These are phyloP conservation scores for Vigna radiata DNA, from an alignment of 306 rosid genomes.

Conservation along the genomic window DNA sequence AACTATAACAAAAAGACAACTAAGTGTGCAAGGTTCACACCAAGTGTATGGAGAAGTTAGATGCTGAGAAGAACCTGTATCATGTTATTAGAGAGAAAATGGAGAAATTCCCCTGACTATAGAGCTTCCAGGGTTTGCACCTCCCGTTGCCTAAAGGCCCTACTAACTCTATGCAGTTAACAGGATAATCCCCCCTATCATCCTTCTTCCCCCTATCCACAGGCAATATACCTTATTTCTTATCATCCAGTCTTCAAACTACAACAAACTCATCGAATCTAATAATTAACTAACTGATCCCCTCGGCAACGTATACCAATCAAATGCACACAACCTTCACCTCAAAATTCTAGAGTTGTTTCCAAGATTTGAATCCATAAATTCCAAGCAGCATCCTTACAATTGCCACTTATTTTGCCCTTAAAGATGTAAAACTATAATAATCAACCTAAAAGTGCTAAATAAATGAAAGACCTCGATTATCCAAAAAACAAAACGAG, in stretches of 20 bases:
- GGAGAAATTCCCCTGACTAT: not conserved
- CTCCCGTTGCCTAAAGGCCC: not conserved
- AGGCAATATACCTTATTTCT: not conserved
- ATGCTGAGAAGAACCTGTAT: not conserved
- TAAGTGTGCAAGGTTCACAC: not conserved
- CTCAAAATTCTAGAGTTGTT: not conserved
- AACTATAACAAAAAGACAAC: not conserved
- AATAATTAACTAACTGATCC: not conserved
- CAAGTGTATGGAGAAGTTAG: not conserved
- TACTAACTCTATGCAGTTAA: not conserved
- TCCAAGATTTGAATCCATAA: not conserved
- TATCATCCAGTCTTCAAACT: not conserved
- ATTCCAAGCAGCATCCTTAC: not conserved
- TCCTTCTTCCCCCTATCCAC: not conserved
- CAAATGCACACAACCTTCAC: not conserved
- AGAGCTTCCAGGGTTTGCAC: not conserved
- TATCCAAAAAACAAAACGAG: not conserved
- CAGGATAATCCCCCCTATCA: not conserved
- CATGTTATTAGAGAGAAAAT: not conserved
- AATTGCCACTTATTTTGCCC: not conserved
- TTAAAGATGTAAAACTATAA: not conserved
- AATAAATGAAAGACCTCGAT: not conserved
- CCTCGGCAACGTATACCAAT: not conserved
- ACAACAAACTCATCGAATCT: not conserved
- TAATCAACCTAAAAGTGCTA: not conserved